A percentile compares a stretch with the other conserved stretches of the same genome.
Conservation (phyloP, 331 rosid genomes). For the Ulmus americana region DNA sequence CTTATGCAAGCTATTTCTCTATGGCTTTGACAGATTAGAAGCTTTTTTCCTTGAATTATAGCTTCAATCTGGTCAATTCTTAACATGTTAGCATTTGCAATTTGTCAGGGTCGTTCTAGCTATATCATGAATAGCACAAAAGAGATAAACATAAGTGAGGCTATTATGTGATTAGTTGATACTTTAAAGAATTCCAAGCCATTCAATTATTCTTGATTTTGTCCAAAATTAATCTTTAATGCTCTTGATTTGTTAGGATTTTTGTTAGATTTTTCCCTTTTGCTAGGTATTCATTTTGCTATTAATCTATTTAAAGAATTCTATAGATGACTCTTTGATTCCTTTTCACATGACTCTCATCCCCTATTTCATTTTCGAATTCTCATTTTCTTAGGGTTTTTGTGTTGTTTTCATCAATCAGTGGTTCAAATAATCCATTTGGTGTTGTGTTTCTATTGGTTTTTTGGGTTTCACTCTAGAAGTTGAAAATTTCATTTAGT, state of each 20-base stretch:
- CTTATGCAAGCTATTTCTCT: not conserved
- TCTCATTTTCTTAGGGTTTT: not conserved
- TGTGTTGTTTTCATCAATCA: conserved; percentile 9
- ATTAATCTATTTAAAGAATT: conserved; percentile 9
- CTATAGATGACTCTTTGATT: conserved; percentile 1
- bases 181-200: conserved; percentile 11
- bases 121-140: not conserved
- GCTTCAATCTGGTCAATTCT: too few species aligned
- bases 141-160: not conserved
- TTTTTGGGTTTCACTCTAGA: conserved; percentile 22
- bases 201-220: conserved; percentile 6
- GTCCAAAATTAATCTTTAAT: conserved; percentile 5
- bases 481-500: conserved; percentile 26
- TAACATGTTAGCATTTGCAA: too few species aligned
- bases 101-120: too few species aligned
- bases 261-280: too few species aligned
- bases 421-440: conserved; percentile 13
- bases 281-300: conserved; percentile 7
- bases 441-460: conserved; percentile 17
- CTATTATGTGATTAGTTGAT: not conserved
- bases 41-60: too few species aligned
- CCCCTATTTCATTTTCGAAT: not conserved
- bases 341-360: conserved; percentile 9
- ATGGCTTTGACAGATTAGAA: not conserved
- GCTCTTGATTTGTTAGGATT: not conserved